These are phyloP conservation scores for Plasmodium inui DNA, from an alignment of 169 alveolate species.

Conservation along the genomic window DNA sequence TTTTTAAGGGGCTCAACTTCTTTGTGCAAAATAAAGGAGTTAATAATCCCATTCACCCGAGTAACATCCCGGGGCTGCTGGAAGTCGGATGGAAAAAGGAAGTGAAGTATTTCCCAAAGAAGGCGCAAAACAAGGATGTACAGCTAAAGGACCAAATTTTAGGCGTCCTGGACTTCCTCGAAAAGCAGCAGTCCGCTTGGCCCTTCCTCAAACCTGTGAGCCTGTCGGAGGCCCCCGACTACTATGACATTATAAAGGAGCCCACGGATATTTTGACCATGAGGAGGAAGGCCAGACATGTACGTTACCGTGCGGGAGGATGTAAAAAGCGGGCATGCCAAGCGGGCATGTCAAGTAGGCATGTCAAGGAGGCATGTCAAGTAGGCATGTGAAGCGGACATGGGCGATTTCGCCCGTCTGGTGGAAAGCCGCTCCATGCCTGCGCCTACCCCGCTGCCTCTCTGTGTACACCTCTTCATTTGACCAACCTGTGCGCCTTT, in stretches of 20 bases:
- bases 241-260: conserved; percentile 95
- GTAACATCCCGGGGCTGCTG: conserved; percentile 92
- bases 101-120: conserved; percentile 62
- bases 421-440: not conserved
- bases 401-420: not conserved
- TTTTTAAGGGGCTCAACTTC: conserved; percentile 88
- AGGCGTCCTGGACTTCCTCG: conserved; percentile 84
- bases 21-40: conserved; percentile 78
- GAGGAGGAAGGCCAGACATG: conserved; percentile 89
- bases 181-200: conserved; percentile 92
- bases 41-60: conserved; percentile 77
- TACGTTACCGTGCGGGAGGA: conserved; percentile 12
- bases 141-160: conserved; percentile 89
- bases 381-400: not conserved
- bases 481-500: not conserved
- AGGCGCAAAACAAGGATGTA: conserved; percentile 71
- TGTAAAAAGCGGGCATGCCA: too few species aligned
- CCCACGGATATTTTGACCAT: conserved; percentile 97
- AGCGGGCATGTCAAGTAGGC: too few species aligned
- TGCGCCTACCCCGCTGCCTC: not conserved
- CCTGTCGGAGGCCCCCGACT: conserved; percentile 96
- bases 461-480: not conserved
- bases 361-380: too few species aligned
- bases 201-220: conserved; percentile 97
- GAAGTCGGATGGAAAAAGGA: conserved; percentile 94